These are phyloP conservation scores for Tetrahymena elliotti DNA, from an alignment of 73 alveolate genomes.

Conservation along the genomic window DNA sequence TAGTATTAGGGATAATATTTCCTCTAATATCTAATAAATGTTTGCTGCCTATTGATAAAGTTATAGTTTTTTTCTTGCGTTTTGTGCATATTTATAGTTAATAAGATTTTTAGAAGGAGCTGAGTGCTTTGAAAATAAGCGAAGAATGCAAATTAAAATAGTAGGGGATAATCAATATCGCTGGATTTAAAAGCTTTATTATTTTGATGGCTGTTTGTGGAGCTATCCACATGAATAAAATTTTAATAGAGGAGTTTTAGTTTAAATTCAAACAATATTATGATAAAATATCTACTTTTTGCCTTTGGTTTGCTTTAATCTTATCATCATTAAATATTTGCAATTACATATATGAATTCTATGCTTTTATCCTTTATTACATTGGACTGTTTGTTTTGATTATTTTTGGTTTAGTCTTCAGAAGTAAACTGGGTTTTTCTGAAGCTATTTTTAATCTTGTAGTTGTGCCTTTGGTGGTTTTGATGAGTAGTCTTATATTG, in stretches of 20 bases:
- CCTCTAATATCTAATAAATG: not conserved
- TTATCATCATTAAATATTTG: not conserved
- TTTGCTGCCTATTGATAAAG: not conserved
- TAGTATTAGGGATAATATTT: not conserved
- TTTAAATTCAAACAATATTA: not conserved
- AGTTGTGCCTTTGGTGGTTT: not conserved
- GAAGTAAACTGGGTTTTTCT: not conserved
- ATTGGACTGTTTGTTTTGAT: not conserved
- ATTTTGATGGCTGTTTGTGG: not conserved
- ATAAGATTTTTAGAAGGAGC: not conserved
- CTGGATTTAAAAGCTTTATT: not conserved
- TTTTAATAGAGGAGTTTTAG: not conserved
- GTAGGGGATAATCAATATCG: not conserved
- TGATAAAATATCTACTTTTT: not conserved
- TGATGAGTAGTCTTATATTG: not conserved
- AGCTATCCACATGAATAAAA: not conserved
- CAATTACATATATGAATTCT: not conserved
- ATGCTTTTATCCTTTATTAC: not conserved
- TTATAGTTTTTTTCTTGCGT: not conserved
- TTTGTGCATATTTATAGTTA: not conserved
- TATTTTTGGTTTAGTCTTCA: not conserved
- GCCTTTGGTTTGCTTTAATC: not conserved
- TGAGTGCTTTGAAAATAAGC: not conserved
- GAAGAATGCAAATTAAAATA: not conserved
- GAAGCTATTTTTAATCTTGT: not conserved